These are phyloP conservation scores for Solanum appendiculatum DNA, from an alignment of 257 asterid species.

Conservation along the genomic window DNA sequence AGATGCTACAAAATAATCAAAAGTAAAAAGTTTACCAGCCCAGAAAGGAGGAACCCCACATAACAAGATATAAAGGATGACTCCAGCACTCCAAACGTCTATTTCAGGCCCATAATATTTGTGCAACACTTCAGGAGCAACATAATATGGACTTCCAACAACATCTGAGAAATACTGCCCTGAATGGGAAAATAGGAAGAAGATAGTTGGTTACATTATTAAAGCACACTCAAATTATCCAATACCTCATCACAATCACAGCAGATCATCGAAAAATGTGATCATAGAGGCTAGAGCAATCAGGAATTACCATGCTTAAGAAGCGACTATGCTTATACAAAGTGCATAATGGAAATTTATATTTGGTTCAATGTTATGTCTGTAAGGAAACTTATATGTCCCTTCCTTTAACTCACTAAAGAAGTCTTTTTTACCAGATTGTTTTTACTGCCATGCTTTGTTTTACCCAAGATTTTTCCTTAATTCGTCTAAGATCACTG, in stretches of 20 bases:
- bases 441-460: neutral
- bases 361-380: neutral
- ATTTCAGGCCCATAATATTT: conserved; percentile 70
- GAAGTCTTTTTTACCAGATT: neutral
- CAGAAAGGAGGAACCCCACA: conserved; percentile 91
- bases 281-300: neutral
- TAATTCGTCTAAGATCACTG: neutral
- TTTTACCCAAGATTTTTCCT: neutral
- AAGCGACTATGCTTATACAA: neutral
- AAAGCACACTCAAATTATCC: neutral
- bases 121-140: conserved; percentile 87
- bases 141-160: conserved; percentile 90
- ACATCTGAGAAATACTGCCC: conserved; percentile 82
- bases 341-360: neutral
- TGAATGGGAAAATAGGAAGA: conserved; percentile 1
- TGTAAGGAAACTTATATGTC: neutral
- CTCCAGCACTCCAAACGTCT: conserved; percentile 97
- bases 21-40: conserved; percentile 38
- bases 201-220: neutral
- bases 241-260: neutral
- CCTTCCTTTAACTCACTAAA: neutral
- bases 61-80: conserved; percentile 66
- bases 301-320: neutral
- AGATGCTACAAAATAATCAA: neutral
- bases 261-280: neutral